These are phyloP conservation scores for Hortiboletus flavorubellus DNA, from an alignment of 768 basidiomycete species.

Conservation along the genomic window DNA sequence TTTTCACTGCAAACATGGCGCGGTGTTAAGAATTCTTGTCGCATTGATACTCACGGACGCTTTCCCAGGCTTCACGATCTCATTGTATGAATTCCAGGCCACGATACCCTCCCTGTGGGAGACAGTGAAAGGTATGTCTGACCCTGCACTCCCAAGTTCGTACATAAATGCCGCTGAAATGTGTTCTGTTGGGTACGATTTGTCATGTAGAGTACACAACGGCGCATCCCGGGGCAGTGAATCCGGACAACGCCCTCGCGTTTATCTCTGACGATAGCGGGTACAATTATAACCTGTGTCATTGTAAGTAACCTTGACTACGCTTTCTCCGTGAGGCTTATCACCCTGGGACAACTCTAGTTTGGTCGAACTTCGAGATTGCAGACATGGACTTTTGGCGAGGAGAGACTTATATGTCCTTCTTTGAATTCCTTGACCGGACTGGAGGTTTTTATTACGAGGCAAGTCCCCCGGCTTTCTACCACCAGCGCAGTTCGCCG, in stretches of 20 bases:
- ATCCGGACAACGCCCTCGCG: constrained; percentile 50
- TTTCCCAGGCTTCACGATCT: constrained; percentile 54
- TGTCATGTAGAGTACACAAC: constrained; percentile 23
- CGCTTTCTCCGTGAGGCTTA: not conserved
- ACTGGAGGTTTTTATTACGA: constrained; percentile 90
- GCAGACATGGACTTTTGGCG: constrained; percentile 84
- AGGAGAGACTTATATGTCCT: constrained; percentile 75
- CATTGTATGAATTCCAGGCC: constrained; percentile 55
- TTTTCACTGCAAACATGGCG: not conserved
- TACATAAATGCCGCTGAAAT: constrained; percentile 35
- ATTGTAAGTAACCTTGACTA: constrained; percentile 40
- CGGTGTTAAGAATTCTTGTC: not conserved
- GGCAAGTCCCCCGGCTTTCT: constrained; percentile 33
- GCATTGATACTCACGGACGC: not conserved
- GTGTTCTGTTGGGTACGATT: not conserved
- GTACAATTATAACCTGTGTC: constrained; percentile 59
- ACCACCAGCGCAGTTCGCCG: no score
- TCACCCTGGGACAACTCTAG: constrained; percentile 34
- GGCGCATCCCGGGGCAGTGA: constrained; percentile 47
- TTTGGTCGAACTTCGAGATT: constrained; percentile 96
- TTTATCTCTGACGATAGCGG: constrained; percentile 69
- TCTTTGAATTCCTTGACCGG: constrained; percentile 78
- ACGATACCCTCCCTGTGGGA: constrained; percentile 68
- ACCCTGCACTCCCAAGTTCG: constrained; percentile 28
- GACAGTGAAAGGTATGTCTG: constrained; percentile 48